Percentiles rank a stretch among this genome's conserved stretches.
Conservation (phyloP, 805 yeast genomes). For the Saturnispora zaruensis region DNA sequence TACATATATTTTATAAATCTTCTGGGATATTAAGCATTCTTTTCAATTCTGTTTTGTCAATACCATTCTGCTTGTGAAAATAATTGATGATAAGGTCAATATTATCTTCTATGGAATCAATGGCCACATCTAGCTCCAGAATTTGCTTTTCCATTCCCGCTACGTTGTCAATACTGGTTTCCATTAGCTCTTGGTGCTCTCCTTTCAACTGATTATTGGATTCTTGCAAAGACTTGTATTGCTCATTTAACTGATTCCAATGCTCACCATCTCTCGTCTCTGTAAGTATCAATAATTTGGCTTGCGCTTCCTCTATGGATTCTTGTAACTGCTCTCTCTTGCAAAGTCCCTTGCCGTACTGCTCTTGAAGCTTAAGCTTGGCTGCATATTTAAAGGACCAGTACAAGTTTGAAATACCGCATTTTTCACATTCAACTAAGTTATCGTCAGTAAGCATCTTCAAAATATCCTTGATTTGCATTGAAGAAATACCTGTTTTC, state of each 20-base stretch:
- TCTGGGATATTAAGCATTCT: constrained; percentile 37
- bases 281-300: constrained; percentile 8
- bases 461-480: constrained; percentile 45
- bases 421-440: constrained; percentile 41
- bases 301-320: constrained; percentile 12
- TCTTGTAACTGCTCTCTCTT: constrained; percentile 9
- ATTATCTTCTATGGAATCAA: constrained; percentile 28
- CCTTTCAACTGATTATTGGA: constrained; percentile 10
- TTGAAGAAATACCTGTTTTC: constrained; percentile 40
- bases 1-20: constrained; percentile 25
- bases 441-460: constrained; percentile 42
- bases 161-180: constrained; percentile 4
- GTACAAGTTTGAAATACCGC: constrained; percentile 45
- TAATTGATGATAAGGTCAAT: constrained; percentile 34
- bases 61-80: constrained; percentile 26
- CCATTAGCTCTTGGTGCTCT: background rate
- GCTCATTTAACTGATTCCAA: constrained; percentile 8
- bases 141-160: background rate
- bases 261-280: constrained; percentile 7
- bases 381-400: constrained; percentile 38
- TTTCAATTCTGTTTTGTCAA: constrained; percentile 26
- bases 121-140: constrained; percentile 6
- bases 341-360: constrained; percentile 11
- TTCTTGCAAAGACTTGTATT: constrained; percentile 12
- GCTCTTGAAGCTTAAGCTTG: constrained; percentile 9